phyloP scores from a whole-genome alignment of 1,284 basidiomycete genomes.

The Cryptococcus hybrid region DNA sequence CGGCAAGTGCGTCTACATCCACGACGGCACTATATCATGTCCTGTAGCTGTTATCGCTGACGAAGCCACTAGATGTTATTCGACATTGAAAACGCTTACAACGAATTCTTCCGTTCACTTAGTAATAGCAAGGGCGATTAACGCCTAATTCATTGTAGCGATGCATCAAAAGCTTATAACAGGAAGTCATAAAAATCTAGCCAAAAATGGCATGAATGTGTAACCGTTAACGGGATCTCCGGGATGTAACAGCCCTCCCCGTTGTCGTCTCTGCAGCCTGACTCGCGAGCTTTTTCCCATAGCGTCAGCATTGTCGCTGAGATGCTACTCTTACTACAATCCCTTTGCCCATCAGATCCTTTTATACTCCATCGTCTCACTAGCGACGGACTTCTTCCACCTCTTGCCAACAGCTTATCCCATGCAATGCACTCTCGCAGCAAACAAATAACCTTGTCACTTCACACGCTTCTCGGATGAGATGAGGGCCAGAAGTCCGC shows the following conservation, averaged over 20 bases:
- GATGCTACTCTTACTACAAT: background rate
- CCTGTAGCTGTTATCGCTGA: background rate
- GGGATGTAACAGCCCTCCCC: slow-evolving; percentile 9
- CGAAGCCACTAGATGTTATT: slow-evolving; percentile 71
- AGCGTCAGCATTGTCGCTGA: background rate
- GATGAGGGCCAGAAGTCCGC: background rate
- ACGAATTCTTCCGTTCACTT: slow-evolving; percentile 89
- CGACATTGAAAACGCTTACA: slow-evolving; percentile 95
- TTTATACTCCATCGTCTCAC: background rate
- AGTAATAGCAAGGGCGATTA: slow-evolving; percentile 20
- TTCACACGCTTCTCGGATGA: background rate
- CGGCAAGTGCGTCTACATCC: slow-evolving; percentile 64
- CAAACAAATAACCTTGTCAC: background rate
- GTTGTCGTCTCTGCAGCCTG: background rate
- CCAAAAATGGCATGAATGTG: background rate
- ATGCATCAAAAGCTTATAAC: background rate
- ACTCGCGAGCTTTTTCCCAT: background rate
- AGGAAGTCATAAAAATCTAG: background rate
- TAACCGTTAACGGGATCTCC: slow-evolving; percentile 7
- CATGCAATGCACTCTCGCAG: background rate
- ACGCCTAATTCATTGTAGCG: background rate
- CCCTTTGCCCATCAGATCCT: slow-evolving; percentile 1
- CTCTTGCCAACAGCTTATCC: background rate
- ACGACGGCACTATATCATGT: background rate
- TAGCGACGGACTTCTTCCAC: slow-evolving; percentile 1